Base-by-base conservation (phyloP, 257 asterid species). In the Jacaranda mimosifolia region DNA sequence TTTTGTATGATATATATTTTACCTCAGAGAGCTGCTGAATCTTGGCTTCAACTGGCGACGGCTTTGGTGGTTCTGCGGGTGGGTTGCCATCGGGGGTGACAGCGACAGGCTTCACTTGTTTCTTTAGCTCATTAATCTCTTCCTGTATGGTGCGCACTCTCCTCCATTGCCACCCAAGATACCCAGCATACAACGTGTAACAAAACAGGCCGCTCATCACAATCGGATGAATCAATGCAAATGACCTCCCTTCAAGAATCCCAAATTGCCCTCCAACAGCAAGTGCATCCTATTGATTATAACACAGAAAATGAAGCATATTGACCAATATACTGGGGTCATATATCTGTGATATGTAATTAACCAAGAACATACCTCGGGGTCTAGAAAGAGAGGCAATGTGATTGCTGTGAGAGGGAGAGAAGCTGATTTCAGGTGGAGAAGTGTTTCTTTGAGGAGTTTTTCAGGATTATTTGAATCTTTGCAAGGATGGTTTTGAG, bases 81-180 rank as follows among this genome's bases (percentile, higher is more conserved):
- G 91, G 82, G 77, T 45, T 72, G 13, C 92, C 97, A 43, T 84
- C 94, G 0, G 96, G 87, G 46, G 96, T 77, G 52, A 89, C 99
- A n/a, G 94, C 80, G 39, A 88, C 89, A 18, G 96, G 90, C 86
- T 89, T 81, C 3, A 91, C 82, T 79, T 90, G 89, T 87, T 90
- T 96, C 85, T 96, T 96, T 3, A 96, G 90, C 83, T 88, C 91
- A 40, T 67, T 88, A 53, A 96, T 89, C 83, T 96, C 99, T 0
- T 85, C 83, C 64, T 96, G 99, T 8, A 82, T 52, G 0, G 97
- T 96, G 15, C 99, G 90, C 5, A 95, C 96, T 52, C 98, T 86
- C 87, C 99, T 79, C 99, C 97, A 93, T 84, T 95, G 99, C 98
- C 97, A 95, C 14, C 99, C 99, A 77, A 93, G 97, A 58, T 93